Conservation (phyloP, 345 rosid genomes). For the Syzygium aqueum region DNA sequence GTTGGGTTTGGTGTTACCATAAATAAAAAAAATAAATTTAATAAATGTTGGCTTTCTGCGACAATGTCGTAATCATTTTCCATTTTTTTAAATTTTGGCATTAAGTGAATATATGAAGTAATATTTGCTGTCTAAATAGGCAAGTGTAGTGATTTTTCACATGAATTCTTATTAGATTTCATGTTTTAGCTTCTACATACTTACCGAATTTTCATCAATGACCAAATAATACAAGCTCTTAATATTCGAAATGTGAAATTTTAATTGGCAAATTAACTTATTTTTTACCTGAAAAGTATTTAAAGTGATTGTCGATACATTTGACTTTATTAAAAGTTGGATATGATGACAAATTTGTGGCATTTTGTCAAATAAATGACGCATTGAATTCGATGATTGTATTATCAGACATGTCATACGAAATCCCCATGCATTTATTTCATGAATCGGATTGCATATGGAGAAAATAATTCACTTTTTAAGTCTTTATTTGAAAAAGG, state of each 20-base stretch:
- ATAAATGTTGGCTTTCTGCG: not conserved
- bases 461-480: not conserved
- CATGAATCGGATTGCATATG: not conserved
- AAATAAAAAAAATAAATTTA: too few species aligned
- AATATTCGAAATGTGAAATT: not conserved
- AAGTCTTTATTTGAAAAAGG: not conserved
- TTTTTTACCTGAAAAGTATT: not conserved
- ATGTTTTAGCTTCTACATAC: not conserved
- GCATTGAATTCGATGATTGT: fast-evolving
- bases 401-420: fast-evolving
- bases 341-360: fast-evolving
- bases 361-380: not conserved
- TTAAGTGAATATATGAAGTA: not conserved
- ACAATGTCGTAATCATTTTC: not conserved
- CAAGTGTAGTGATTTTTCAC: not conserved
- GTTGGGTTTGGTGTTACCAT: not conserved
- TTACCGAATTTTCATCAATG: not conserved
- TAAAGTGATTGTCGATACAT: not conserved
- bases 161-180: not conserved
- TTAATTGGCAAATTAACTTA: not conserved
- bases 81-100: not conserved
- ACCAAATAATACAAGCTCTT: not conserved
- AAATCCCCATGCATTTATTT: not conserved
- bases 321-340: not conserved
- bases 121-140: not conserved